Base-by-base conservation (phyloP, 306 rosid genomes). In the Glycine tomentella region DNA sequence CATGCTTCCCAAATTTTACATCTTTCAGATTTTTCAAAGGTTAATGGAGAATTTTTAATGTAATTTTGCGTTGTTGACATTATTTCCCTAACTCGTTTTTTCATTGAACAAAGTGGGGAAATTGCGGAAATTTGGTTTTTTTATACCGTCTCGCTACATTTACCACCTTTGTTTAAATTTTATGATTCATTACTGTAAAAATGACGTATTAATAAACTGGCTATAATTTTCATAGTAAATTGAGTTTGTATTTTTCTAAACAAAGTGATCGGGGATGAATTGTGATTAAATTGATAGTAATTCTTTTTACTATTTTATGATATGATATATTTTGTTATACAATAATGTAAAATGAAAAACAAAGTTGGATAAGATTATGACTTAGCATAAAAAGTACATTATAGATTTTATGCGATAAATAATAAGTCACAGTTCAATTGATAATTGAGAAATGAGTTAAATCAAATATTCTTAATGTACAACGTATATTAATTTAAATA, bases 31-130 rank as follows among this genome's bases (percentile, higher is more conserved):
- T 82, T 71, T 66, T 62, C 14, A 6, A 3, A 25, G 9, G 17
- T 51, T 20, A 20, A 36, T 51, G 48, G 69, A 74, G 70, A 79
- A 68, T 51, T 17, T 38, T 49, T 4, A 33, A 65, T 72, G 9
- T 82, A 16, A 34, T 55, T 5, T 70, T 16, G 13, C 25, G 62
- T 8, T 17, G 9, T 7, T 8, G 5, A 20, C 36, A 9, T 73
- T 65, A 10, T n/a, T 36, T 7, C 11, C 11, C 8, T 31, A 6
- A 40, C 25, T 11, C 6, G 1, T 31, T 62, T 38, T 64, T 36
- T 63, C 9, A 8, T 58, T 61, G 3, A 34, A 12, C 25, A 14
- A 36, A 64, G 11, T 34, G 49, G 49, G 7, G 7, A 44, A 16
- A 33, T 10, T n/a, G 6, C 10, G 25, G 13, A 40, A 14, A 14